Conservation (phyloP, 306 rosid species). For the Pueraria montana region DNA sequence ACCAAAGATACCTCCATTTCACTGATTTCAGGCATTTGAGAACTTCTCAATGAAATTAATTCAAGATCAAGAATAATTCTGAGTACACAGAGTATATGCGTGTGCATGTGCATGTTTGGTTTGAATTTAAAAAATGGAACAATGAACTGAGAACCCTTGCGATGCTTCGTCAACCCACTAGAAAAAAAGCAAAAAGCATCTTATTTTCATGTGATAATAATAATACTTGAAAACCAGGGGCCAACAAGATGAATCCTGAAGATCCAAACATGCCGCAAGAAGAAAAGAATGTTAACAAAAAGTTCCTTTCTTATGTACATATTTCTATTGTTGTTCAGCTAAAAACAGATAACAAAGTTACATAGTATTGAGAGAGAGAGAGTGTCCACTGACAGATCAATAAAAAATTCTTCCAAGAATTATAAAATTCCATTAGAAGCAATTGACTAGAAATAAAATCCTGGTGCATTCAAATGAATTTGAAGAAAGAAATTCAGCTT, state of each 20-base stretch:
- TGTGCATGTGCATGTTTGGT: not conserved
- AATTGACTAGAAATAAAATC: slow-evolving; percentile 1
- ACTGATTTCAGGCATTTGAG: slow-evolving; percentile 7
- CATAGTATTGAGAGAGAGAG: not conserved
- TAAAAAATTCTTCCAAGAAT: slow-evolving; percentile 25
- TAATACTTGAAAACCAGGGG: not conserved
- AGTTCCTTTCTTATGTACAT: slow-evolving; percentile 1
- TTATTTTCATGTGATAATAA: not conserved
- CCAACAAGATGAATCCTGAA: slow-evolving; percentile 12
- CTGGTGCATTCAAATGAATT: slow-evolving; percentile 11
- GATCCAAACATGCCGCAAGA: slow-evolving; percentile 20
- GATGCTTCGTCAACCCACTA: not conserved
- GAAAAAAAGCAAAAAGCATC: slow-evolving; percentile 37
- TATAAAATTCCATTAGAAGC: slow-evolving; percentile 34
- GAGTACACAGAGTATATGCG: not conserved
- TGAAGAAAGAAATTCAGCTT: slow-evolving; percentile 19
- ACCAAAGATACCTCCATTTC: slow-evolving; percentile 27
- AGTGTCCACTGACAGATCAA: not conserved
- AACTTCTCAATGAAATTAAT: slow-evolving; percentile 14
- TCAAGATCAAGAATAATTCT: slow-evolving; percentile 37
- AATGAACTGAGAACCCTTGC: not conserved
- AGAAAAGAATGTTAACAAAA: slow-evolving; percentile 20
- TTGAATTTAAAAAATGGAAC: slow-evolving; percentile 14
- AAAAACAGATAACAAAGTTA: slow-evolving; percentile 12
- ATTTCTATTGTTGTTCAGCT: not conserved